Conservation (phyloP, 164 flowering plant species). For the Vitis rotundifolia region DNA sequence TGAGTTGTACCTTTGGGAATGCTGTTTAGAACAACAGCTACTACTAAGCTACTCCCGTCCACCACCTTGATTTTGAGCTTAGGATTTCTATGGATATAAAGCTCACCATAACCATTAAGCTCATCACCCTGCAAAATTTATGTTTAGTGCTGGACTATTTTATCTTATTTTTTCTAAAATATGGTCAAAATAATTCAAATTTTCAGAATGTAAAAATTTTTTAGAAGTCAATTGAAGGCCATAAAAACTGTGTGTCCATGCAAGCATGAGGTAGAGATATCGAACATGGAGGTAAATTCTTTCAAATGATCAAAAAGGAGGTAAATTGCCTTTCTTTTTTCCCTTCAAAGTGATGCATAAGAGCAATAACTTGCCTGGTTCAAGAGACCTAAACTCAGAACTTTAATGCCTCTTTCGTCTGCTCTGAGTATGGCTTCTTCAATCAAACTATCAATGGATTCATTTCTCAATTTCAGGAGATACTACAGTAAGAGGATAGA, state of each 20-base stretch:
- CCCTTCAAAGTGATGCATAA: too few relatives aligned
- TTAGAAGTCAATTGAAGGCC: too few relatives aligned
- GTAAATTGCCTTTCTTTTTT: slow-evolving; percentile 40
- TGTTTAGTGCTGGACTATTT: background rate
- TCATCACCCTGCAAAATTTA: slow-evolving; percentile 49
- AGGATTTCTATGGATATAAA: slow-evolving; percentile 49
- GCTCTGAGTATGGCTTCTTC: slow-evolving; percentile 71
- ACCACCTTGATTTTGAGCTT: slow-evolving; percentile 56
- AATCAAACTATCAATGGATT: slow-evolving; percentile 51
- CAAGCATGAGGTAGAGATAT: too few relatives aligned
- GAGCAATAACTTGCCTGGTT: too few relatives aligned
- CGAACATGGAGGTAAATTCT: too few relatives aligned
- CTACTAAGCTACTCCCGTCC: slow-evolving; percentile 63
- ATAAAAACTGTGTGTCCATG: too few relatives aligned
- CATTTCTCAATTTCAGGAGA: slow-evolving; percentile 31
- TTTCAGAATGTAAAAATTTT: too few relatives aligned
- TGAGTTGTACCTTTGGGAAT: slow-evolving; percentile 56
- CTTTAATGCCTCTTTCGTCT: slow-evolving; percentile 51
- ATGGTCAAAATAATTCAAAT: too few relatives aligned
- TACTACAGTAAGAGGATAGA: background rate
- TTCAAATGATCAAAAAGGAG: background rate
- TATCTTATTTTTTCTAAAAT: background rate
- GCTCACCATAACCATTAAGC: slow-evolving; percentile 60
- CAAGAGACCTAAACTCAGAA: slow-evolving; percentile 54
- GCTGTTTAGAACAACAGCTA: slow-evolving; percentile 50